phyloP scores from a whole-genome alignment of 352 stramenopile genomes.

The Pythium chondricola region DNA sequence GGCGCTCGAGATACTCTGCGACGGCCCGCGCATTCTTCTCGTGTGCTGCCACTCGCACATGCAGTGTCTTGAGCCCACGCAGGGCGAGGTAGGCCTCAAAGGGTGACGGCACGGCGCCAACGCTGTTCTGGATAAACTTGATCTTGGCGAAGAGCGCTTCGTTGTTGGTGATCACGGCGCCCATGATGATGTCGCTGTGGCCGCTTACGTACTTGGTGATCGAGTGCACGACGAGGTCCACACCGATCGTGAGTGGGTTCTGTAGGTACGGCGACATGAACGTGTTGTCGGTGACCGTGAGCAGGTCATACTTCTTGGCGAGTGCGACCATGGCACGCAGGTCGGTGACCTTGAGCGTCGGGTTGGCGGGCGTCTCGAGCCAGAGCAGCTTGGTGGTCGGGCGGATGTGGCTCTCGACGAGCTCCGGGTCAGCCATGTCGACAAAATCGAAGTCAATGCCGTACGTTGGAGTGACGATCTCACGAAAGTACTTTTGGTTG shows the following conservation, averaged over 20 bases:
- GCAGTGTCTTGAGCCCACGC: conserved; percentile 94
- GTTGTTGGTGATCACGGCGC: conserved; percentile 88
- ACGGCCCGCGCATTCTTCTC: conserved; percentile 91
- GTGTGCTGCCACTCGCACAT: conserved; percentile 90
- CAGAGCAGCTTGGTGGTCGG: conserved; percentile 93
- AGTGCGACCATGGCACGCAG: conserved; percentile 87
- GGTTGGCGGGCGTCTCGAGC: conserved; percentile 93
- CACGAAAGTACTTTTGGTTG: conserved; percentile 91
- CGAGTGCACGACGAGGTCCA: conserved; percentile 91
- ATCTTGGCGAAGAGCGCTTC: conserved; percentile 92
- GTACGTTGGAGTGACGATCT: conserved; percentile 87
- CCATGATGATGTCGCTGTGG: conserved; percentile 92
- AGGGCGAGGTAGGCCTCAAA: conserved; percentile 94
- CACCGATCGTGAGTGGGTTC: conserved; percentile 89
- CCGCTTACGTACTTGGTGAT: conserved; percentile 96
- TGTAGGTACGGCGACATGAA: conserved; percentile 93
- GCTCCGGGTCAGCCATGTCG: conserved; percentile 84
- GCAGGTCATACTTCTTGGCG: conserved; percentile 81
- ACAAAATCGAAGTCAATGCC: conserved; percentile 93
- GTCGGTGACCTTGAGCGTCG: conserved; percentile 93
- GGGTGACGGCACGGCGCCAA: conserved; percentile 88
- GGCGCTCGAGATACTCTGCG: conserved; percentile 84
- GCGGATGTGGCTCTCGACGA: conserved; percentile 74
- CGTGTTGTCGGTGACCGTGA: conserved; percentile 92
- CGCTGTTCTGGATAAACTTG: conserved; percentile 91